A percentile compares a stretch with the other conserved stretches of the same genome.
These are phyloP conservation scores for Xylariaceae sp. DNA, from an alignment of 2,329 filamentous ascomycete species.

Conservation along the genomic window DNA sequence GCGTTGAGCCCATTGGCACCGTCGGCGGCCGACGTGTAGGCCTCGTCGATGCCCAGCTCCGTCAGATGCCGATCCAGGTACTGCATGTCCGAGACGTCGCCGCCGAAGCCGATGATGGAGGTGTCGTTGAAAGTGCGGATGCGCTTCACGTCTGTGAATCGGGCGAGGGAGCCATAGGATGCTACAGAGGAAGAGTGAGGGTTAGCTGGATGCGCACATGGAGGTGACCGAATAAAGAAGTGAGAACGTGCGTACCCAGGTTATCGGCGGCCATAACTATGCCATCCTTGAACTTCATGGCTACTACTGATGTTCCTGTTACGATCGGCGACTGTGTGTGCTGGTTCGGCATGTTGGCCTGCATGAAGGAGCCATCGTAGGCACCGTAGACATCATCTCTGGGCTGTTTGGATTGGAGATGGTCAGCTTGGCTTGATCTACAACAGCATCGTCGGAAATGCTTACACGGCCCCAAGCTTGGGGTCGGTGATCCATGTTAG, in stretches of 20 bases:
- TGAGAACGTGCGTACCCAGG: constrained; percentile 58
- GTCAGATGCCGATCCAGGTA: constrained; percentile 89
- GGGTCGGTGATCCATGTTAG: constrained; percentile 65
- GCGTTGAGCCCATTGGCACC: constrained; percentile 59
- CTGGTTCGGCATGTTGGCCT: constrained; percentile 65
- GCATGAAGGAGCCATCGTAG: constrained; percentile 85
- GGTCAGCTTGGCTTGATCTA: constrained; percentile 22
- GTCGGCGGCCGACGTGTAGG: constrained; percentile 57
- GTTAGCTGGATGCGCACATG: neutral
- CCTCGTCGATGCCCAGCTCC: constrained; percentile 82
- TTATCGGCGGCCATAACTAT: constrained; percentile 97
- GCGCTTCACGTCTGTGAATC: constrained; percentile 95
- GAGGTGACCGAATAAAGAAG: neutral
- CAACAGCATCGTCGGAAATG: neutral
- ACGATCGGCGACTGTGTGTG: constrained; percentile 92
- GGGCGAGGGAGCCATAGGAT: constrained; percentile 93
- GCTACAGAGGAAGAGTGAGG: constrained; percentile 46
- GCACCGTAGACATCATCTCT: constrained; percentile 95
- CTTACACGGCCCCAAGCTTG: constrained; percentile 70
- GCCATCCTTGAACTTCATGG: constrained; percentile 92
- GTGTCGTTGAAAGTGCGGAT: constrained; percentile 82
- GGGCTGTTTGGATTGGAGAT: constrained; percentile 56
- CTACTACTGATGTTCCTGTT: constrained; percentile 92
- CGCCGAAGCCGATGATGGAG: constrained; percentile 87
- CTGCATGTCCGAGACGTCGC: constrained; percentile 99